phyloP scores from a whole-genome alignment of 2,329 filamentous ascomycete species.

The Fusarium miscanthi region DNA sequence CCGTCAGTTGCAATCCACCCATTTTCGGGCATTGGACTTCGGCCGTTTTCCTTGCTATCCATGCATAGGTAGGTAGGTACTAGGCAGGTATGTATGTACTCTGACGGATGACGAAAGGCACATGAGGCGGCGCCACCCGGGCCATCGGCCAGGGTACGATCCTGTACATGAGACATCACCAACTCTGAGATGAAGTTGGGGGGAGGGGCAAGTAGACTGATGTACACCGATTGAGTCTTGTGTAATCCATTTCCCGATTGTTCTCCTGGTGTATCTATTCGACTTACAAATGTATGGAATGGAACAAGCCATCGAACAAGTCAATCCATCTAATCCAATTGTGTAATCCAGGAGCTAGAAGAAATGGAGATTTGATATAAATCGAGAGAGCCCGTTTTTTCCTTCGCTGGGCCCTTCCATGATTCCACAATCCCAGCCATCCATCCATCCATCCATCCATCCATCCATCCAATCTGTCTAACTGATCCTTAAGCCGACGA shows the following conservation, averaged over 20 bases:
- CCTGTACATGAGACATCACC: neutral
- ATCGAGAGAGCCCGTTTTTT: conserved; percentile 25
- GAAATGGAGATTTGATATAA: conserved; percentile 12
- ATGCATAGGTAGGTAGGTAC: neutral
- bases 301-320: conserved; percentile 9
- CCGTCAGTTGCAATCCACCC: conserved; percentile 3
- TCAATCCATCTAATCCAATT: conserved; percentile 6
- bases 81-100: neutral
- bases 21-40: neutral
- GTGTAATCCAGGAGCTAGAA: conserved; percentile 17
- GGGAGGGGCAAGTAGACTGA: conserved; percentile 18
- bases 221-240: neutral
- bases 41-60: conserved; percentile 10
- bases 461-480: conserved; percentile 5
- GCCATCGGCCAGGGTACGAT: conserved; percentile 11
- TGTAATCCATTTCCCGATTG: conserved; percentile 1
- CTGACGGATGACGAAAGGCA: conserved; percentile 18
- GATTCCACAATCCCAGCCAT: conserved; percentile 22
- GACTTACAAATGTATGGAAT: conserved; percentile 35
- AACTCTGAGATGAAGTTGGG: neutral
- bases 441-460: neutral
- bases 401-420: conserved; percentile 25
- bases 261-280: neutral
- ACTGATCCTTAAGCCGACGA: conserved; percentile 14
- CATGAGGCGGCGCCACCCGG: conserved; percentile 18